A percentile compares a stretch with the other conserved stretches of the same genome.
Conservation (phyloP, 306 rosid genomes). For the Prunus mira region DNA sequence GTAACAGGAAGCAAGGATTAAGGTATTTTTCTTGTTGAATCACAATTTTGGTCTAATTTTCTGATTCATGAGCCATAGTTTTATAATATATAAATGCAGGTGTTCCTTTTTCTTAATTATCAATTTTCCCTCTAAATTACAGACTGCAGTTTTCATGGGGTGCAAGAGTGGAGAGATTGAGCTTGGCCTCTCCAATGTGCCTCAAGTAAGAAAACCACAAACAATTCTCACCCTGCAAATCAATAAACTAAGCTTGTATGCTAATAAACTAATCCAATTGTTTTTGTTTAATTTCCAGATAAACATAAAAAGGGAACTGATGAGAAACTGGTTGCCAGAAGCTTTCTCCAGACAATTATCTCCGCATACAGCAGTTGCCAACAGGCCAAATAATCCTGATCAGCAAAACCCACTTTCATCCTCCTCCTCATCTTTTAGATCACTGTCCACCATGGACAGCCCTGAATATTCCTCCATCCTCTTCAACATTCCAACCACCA, state of each 20-base stretch:
- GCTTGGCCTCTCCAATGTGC: slow-evolving; percentile 63
- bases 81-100: too few relatives aligned
- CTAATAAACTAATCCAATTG: not conserved
- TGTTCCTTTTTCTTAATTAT: not conserved
- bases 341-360: slow-evolving; percentile 36
- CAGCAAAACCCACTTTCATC: slow-evolving; percentile 61
- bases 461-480: slow-evolving; percentile 69
- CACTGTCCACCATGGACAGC: slow-evolving; percentile 69
- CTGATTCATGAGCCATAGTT: not conserved
- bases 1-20: slow-evolving; percentile 76
- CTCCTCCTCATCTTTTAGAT: slow-evolving; percentile 78
- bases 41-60: too few relatives aligned
- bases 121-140: slow-evolving; percentile 3
- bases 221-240: too few relatives aligned
- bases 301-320: slow-evolving; percentile 43
- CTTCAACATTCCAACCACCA: slow-evolving; percentile 44
- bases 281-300: slow-evolving; percentile 32
- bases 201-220: slow-evolving; percentile 49
- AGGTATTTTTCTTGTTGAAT: slow-evolving; percentile 38
- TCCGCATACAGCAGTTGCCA: not conserved
- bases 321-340: slow-evolving; percentile 49
- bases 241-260: too few relatives aligned
- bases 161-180: slow-evolving; percentile 87
- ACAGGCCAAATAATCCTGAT: not conserved
- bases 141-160: slow-evolving; percentile 85